Evolutionary conservation across 768 basidiomycete species (phyloP).

Genomic region (Steccherinum ochraceum): DNA sequence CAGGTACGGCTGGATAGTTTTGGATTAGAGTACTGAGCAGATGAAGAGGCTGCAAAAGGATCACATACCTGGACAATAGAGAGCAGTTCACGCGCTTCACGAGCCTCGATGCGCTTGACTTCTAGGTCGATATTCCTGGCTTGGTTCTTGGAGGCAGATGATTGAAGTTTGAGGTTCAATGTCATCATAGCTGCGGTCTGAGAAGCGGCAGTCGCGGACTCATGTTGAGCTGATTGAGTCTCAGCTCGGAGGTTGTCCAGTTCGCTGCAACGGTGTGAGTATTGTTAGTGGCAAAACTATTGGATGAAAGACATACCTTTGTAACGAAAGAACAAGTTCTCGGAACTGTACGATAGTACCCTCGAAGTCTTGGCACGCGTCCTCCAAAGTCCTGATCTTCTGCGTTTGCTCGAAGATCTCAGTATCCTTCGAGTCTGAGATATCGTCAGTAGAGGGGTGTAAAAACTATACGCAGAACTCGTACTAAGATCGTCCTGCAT

Average conservation of each 20-base stretch:
- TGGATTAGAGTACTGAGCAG: no score
- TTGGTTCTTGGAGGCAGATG: slow-evolving; percentile 85
- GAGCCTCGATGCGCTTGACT: slow-evolving; percentile 76
- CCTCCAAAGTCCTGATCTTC: slow-evolving; percentile 67
- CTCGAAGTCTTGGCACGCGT: slow-evolving; percentile 79
- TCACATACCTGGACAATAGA: slow-evolving; percentile 79
- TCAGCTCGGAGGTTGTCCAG: slow-evolving; percentile 78
- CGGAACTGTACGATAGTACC: slow-evolving; percentile 87
- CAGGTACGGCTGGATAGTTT: slow-evolving; percentile 72
- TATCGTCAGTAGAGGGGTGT: slow-evolving; percentile 1
- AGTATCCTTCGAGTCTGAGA: slow-evolving; percentile 59
- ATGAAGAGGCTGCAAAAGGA: no score
- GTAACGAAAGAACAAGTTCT: slow-evolving; percentile 80
- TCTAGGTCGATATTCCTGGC: slow-evolving; percentile 87
- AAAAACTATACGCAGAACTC: slow-evolving; percentile 15
- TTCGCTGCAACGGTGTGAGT: slow-evolving; percentile 47
- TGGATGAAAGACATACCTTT: slow-evolving; percentile 45
- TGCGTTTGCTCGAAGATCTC: slow-evolving; percentile 61
- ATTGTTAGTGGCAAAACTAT: background rate
- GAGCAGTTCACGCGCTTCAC: slow-evolving; percentile 75
- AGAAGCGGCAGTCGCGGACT: slow-evolving; percentile 76
- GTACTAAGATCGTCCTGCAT: slow-evolving; percentile 85
- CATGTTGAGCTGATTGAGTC: slow-evolving; percentile 77
- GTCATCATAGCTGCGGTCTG: slow-evolving; percentile 94
- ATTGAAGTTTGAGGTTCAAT: slow-evolving; percentile 90